These are phyloP conservation scores for Aspergillus mulundensis DNA, from an alignment of 495 filamentous ascomycete species.

Conservation along the genomic window DNA sequence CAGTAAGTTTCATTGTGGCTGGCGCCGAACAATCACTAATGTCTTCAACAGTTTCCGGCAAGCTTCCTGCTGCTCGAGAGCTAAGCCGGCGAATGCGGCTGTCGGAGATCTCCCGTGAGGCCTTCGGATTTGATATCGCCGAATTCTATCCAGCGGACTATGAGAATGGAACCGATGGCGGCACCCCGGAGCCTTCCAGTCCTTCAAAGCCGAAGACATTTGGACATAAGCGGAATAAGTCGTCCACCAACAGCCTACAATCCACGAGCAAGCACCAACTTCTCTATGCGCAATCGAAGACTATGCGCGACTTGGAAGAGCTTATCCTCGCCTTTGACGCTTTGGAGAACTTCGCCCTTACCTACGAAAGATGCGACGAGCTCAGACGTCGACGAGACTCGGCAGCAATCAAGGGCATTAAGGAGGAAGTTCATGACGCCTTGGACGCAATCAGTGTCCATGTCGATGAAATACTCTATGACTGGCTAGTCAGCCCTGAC, in stretches of 20 bases:
- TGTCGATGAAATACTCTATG: slow-evolving; percentile 37
- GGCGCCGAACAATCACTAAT: slow-evolving; percentile 8
- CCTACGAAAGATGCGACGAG: slow-evolving; percentile 44
- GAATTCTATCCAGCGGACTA: slow-evolving; percentile 25
- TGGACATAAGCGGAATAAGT: slow-evolving; percentile 19
- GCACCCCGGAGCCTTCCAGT: slow-evolving; percentile 27
- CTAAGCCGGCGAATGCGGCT: slow-evolving; percentile 47
- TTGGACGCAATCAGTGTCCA: slow-evolving; percentile 30
- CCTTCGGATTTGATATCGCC: slow-evolving; percentile 39
- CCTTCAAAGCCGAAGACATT: slow-evolving; percentile 30
- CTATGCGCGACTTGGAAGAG: slow-evolving; percentile 70
- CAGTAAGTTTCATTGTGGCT: slow-evolving; percentile 22
- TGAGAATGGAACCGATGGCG: slow-evolving; percentile 20
- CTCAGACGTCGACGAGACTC: slow-evolving; percentile 33
- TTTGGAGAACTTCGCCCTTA: slow-evolving; percentile 55
- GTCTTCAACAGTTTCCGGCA: slow-evolving; percentile 26
- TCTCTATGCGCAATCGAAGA: slow-evolving; percentile 52
- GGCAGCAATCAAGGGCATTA: slow-evolving; percentile 31
- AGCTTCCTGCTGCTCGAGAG: slow-evolving; percentile 62
- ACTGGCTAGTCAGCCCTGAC: slow-evolving; percentile 33
- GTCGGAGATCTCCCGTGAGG: slow-evolving; percentile 39
- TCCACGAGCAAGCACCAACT: slow-evolving; percentile 17
- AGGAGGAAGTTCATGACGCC: slow-evolving; percentile 28
- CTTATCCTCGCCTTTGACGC: slow-evolving; percentile 62
- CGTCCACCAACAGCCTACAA: slow-evolving; percentile 15